Evolutionary conservation across 1,284 basidiomycete genomes (phyloP).

Genomic region (Apiotrichum domesticum): DNA sequence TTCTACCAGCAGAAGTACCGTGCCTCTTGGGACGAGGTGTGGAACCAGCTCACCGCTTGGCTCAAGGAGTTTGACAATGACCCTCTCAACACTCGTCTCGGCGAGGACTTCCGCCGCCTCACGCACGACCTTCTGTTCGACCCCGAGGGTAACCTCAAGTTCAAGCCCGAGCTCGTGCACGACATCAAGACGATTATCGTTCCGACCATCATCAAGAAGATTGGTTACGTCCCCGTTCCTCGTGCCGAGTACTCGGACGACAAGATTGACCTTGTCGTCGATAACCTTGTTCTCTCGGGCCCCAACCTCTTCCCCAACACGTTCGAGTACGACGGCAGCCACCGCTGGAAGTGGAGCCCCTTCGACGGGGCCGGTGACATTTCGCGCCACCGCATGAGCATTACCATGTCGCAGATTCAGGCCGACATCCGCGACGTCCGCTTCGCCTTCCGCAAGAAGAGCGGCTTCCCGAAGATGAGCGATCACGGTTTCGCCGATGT

Average conservation of each 20-base stretch:
- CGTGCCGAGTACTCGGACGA: constrained; percentile 87
- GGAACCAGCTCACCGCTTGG: constrained; percentile 65
- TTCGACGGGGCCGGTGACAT: constrained; percentile 56
- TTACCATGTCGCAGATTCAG: constrained; percentile 79
- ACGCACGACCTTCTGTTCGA: constrained; percentile 72
- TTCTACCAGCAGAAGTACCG: constrained; percentile 81
- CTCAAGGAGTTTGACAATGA: constrained; percentile 80
- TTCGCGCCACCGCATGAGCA: constrained; percentile 61
- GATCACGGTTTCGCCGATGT: constrained; percentile 93
- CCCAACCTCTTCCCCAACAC: constrained; percentile 58
- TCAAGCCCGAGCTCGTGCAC: constrained; percentile 83
- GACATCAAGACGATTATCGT: constrained; percentile 76
- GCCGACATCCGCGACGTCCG: constrained; percentile 88
- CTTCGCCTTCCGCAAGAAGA: constrained; percentile 61
- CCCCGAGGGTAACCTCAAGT: constrained; percentile 72
- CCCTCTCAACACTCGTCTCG: constrained; percentile 71
- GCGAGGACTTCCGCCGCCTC: constrained; percentile 74
- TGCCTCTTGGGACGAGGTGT: constrained; percentile 72
- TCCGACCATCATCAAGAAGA: constrained; percentile 65
- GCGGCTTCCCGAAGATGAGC: constrained; percentile 55
- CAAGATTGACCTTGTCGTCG: constrained; percentile 78
- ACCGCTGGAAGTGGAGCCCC: constrained; percentile 75
- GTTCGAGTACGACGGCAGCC: constrained; percentile 72
- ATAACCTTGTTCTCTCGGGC: constrained; percentile 78
- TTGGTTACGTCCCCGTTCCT: constrained; percentile 86